These are phyloP conservation scores for Xylariaceae sp. DNA, from an alignment of 2,329 filamentous ascomycete genomes.

Conservation along the genomic window DNA sequence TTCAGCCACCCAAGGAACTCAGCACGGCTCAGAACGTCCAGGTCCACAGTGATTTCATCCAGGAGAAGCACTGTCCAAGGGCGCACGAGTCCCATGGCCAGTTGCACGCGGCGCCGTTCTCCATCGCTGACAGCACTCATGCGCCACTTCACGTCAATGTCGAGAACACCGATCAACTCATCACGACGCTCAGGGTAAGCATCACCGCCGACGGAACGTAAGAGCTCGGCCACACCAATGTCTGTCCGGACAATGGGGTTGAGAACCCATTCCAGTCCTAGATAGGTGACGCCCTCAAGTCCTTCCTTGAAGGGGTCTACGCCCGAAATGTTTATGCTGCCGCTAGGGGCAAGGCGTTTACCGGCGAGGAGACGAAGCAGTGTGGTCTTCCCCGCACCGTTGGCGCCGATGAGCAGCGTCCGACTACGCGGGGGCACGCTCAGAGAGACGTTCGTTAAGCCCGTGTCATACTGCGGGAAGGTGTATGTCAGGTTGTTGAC, in stretches of 20 bases:
- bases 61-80: constrained; percentile 89
- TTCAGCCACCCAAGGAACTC: constrained; percentile 85
- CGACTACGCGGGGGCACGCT: constrained; percentile 76
- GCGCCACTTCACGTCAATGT: constrained; percentile 87
- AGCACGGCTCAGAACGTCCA: constrained; percentile 79
- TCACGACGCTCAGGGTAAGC: constrained; percentile 76
- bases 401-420: constrained; percentile 89
- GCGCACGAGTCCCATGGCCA: constrained; percentile 89
- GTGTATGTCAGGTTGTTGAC: constrained; percentile 77
- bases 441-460: constrained; percentile 68
- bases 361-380: constrained; percentile 89
- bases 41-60: constrained; percentile 94
- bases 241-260: constrained; percentile 95
- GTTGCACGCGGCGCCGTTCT: constrained; percentile 83
- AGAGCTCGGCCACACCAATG: constrained; percentile 82
- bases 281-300: constrained; percentile 91
- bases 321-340: constrained; percentile 70
- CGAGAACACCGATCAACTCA: constrained; percentile 79
- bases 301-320: constrained; percentile 88
- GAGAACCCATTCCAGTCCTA: constrained; percentile 95
- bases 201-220: constrained; percentile 80
- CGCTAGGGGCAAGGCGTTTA: constrained; percentile 80
- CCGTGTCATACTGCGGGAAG: constrained; percentile 80
- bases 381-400: constrained; percentile 95
- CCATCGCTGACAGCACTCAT: constrained; percentile 96